phyloP scores from a whole-genome alignment of 176 grass and related monocot species.

The bread wheat (Triticum aestivum) region DNA sequence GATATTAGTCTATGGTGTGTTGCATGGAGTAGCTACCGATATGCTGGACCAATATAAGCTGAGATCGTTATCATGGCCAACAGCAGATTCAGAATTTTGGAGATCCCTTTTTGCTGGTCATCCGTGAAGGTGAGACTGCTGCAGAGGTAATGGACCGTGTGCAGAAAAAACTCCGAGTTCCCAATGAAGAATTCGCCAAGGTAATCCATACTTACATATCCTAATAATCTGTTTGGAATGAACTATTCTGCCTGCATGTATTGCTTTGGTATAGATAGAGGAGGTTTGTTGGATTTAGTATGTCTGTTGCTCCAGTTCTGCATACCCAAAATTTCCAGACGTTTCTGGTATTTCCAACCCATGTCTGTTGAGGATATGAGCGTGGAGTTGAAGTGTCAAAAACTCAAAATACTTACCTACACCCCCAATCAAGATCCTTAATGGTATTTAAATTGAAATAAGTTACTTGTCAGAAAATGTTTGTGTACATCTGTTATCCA shows the following conservation, averaged over 20 bases:
- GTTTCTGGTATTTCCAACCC: not conserved
- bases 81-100: conserved; percentile 80
- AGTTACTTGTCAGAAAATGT: not conserved
- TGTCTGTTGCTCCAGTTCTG: not conserved
- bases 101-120: conserved; percentile 74
- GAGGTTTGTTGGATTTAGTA: not conserved
- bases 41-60: conserved; percentile 7
- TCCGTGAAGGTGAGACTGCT: conserved; percentile 72
- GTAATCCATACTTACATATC: conserved; percentile 34
- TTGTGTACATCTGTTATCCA: not conserved
- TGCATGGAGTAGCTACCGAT: not conserved
- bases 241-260: not conserved
- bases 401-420: not conserved
- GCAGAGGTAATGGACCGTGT: conserved; percentile 61
- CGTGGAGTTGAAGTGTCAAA: not conserved
- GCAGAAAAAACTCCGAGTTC: conserved; percentile 62
- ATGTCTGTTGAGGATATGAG: not conserved
- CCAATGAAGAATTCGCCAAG: conserved; percentile 76
- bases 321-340: not conserved
- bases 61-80: conserved; percentile 22
- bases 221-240: conserved; percentile 17
- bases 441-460: not conserved
- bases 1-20: not conserved
- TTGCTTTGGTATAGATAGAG: not conserved
- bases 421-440: not conserved